These are phyloP conservation scores for Pseudomassariella vexata DNA, from an alignment of 2,329 filamentous ascomycete genomes.

Conservation along the genomic window DNA sequence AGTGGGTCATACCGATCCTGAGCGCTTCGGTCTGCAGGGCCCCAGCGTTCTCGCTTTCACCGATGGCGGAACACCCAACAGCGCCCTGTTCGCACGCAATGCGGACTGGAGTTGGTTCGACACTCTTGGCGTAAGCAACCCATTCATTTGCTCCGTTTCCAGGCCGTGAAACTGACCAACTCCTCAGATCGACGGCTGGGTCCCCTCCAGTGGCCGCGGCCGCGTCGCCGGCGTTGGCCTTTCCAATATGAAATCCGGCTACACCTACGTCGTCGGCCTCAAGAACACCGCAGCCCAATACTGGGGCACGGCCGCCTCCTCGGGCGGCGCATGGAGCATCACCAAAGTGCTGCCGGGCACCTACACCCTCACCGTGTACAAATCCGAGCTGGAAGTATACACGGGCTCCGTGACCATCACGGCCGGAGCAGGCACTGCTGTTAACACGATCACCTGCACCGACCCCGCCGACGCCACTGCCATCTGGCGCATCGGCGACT, in stretches of 20 bases:
- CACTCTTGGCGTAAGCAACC: constrained; percentile 16
- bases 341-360: constrained; percentile 25
- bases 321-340: constrained; percentile 21
- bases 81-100: constrained; percentile 27
- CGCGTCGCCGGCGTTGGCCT: constrained; percentile 23
- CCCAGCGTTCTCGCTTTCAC: constrained; percentile 34
- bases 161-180: not conserved
- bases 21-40: constrained; percentile 34
- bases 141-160: not conserved
- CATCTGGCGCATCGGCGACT: constrained; percentile 30
- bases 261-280: constrained; percentile 30
- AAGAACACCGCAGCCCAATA: constrained; percentile 29
- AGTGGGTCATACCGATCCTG: constrained; percentile 34
- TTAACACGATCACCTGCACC: constrained; percentile 22
- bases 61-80: constrained; percentile 27
- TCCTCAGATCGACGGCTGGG: constrained; percentile 23
- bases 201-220: constrained; percentile 21
- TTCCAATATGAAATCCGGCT: constrained; percentile 30
- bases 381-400: constrained; percentile 26
- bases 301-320: constrained; percentile 22
- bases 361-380: constrained; percentile 27
- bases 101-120: constrained; percentile 29
- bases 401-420: constrained; percentile 19
- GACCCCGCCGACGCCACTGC: constrained; percentile 25
- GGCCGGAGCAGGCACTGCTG: constrained; percentile 20